A percentile compares a stretch with the other conserved stretches of the same genome.
phyloP scores from a whole-genome alignment of 306 rosid species.

The Oxytropis ochrocephala region DNA sequence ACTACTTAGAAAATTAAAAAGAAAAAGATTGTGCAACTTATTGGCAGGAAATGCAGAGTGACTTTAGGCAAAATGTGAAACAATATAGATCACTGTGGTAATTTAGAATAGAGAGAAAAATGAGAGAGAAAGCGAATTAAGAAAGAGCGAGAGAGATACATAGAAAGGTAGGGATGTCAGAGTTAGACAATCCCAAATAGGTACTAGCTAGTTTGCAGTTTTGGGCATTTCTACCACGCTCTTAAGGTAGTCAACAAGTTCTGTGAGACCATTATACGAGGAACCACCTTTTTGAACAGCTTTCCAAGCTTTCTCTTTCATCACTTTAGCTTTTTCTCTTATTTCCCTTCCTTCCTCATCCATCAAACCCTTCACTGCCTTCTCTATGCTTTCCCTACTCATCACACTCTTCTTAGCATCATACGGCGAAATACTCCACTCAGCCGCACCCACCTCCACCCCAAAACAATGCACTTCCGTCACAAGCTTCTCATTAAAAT shows the following conservation, averaged over 20 bases:
- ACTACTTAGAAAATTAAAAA: too few relatives aligned
- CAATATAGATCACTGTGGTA: too few relatives aligned
- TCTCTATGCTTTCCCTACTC: conserved; percentile 20
- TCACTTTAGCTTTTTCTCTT: conserved; percentile 17
- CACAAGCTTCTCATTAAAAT: conserved; percentile 21
- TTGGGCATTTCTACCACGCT: neutral
- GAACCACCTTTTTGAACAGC: conserved; percentile 27
- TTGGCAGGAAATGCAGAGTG: too few relatives aligned
- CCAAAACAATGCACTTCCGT: conserved; percentile 27
- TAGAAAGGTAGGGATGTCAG: too few relatives aligned
- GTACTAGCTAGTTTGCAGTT: neutral
- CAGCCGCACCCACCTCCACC: conserved; percentile 31
- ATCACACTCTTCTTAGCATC: conserved; percentile 12
- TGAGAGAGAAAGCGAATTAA: too few relatives aligned
- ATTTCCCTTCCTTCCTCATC: conserved; percentile 4
- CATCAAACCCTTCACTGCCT: conserved; percentile 28
- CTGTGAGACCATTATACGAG: neutral
- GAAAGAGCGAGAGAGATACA: too few relatives aligned
- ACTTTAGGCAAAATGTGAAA: too few relatives aligned
- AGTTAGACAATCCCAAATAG: too few relatives aligned
- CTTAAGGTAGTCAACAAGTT: conserved; percentile 4
- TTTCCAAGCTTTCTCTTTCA: conserved; percentile 22
- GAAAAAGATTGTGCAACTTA: too few relatives aligned
- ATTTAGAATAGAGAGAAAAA: too few relatives aligned
- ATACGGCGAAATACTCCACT: conserved; percentile 16